phyloP scores from a whole-genome alignment of 2,329 filamentous ascomycete species.

The Myriosclerotinia curreyana region DNA sequence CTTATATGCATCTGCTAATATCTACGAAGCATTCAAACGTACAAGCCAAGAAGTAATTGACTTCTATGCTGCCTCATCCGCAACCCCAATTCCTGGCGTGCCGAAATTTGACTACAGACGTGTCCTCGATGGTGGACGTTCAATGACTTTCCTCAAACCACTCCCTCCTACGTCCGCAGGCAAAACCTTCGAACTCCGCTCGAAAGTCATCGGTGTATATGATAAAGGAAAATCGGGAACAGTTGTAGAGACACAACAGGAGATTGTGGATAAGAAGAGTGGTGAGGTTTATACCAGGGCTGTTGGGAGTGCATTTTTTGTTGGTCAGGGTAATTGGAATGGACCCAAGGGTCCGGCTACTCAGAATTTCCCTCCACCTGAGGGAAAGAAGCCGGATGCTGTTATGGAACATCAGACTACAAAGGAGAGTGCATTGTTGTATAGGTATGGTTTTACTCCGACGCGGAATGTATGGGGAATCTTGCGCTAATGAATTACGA shows the following conservation, averaged over 20 bases:
- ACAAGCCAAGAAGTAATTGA: constrained; percentile 65
- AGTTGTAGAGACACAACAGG: constrained; percentile 64
- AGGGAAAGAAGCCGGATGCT: constrained; percentile 67
- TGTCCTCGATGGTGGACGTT: constrained; percentile 66
- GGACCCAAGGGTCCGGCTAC: constrained; percentile 86
- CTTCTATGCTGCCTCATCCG: constrained; percentile 60
- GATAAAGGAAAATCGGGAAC: constrained; percentile 70
- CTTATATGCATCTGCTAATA: constrained; percentile 20
- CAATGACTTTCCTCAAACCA: constrained; percentile 60
- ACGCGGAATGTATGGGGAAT: neutral
- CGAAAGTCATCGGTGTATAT: constrained; percentile 66
- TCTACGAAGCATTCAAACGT: constrained; percentile 58
- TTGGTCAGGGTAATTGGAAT: constrained; percentile 74
- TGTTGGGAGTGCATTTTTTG: constrained; percentile 61
- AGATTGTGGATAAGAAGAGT: constrained; percentile 55
- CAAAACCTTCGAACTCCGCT: constrained; percentile 59
- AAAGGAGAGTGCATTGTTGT: constrained; percentile 69
- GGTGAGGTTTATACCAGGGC: constrained; percentile 61
- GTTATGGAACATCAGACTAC: constrained; percentile 69
- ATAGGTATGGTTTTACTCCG: constrained; percentile 48
- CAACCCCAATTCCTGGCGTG: constrained; percentile 58
- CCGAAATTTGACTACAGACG: constrained; percentile 62
- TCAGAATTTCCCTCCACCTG: constrained; percentile 72
- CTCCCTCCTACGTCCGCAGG: constrained; percentile 60
- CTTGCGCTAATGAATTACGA: constrained; percentile 41